These are phyloP conservation scores for Stentor coeruleus DNA, from an alignment of 73 alveolate genomes.

Conservation along the genomic window DNA sequence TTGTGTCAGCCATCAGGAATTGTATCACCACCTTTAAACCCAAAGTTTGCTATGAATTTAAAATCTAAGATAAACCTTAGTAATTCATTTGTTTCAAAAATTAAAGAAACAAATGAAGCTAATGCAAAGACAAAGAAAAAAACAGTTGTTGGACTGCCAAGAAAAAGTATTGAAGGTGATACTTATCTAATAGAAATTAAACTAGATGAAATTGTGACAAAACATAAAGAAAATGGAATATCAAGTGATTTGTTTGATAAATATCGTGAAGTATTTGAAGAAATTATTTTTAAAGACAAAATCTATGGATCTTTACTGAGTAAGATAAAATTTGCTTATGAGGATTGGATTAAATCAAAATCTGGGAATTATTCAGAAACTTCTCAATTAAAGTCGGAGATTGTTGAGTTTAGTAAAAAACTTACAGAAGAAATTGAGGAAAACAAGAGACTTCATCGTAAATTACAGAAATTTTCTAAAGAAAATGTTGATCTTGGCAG, in stretches of 20 bases:
- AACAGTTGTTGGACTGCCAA: not conserved
- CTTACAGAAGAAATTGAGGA: not conserved
- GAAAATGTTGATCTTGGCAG: slow-evolving; percentile 10
- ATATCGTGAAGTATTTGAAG: not conserved
- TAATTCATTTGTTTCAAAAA: not conserved
- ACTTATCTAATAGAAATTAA: not conserved
- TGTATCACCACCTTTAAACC: not conserved
- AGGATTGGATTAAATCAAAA: not conserved
- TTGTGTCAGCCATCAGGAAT: not conserved
- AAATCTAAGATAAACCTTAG: not conserved
- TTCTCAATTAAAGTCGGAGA: not conserved
- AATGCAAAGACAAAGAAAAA: not conserved
- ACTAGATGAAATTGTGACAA: not conserved
- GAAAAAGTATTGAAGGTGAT: not conserved
- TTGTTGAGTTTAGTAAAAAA: not conserved
- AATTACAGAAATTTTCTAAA: slow-evolving; percentile 7
- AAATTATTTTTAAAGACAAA: not conserved
- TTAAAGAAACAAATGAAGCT: not conserved
- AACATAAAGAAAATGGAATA: not conserved
- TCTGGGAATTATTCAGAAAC: not conserved
- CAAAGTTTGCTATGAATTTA: not conserved
- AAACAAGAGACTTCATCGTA: not conserved
- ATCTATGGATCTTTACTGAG: not conserved
- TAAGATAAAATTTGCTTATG: not conserved
- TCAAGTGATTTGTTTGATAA: not conserved